These are phyloP conservation scores for Aquanectria penicillioides DNA, from an alignment of 2,329 filamentous ascomycete genomes.

Conservation along the genomic window DNA sequence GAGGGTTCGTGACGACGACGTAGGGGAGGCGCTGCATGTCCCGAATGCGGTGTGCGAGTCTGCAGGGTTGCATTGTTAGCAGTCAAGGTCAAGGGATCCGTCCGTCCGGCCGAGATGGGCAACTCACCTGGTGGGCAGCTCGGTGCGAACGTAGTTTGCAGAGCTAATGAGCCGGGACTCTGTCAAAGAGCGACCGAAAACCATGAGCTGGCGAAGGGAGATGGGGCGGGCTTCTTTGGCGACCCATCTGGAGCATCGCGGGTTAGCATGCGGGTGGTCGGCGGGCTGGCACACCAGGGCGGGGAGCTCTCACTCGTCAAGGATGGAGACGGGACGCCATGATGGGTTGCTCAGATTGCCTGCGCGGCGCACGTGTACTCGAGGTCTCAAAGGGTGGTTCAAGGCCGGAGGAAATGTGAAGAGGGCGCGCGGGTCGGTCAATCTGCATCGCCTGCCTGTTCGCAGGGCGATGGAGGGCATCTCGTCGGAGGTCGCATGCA, in stretches of 20 bases:
- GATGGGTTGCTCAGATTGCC: constrained; percentile 49
- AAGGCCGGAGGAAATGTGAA: constrained; percentile 8
- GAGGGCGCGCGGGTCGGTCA: constrained; percentile 36
- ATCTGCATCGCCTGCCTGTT: constrained; percentile 54
- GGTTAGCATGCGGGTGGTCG: constrained; percentile 25
- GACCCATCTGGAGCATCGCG: constrained; percentile 76
- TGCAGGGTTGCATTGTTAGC: constrained; percentile 47
- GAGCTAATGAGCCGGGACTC: constrained; percentile 90
- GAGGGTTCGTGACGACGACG: constrained; percentile 92
- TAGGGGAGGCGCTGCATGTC: constrained; percentile 98
- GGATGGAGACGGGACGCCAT: constrained; percentile 71
- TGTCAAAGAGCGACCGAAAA: constrained; percentile 93
- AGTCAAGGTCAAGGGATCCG: not conserved
- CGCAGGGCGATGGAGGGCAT: constrained; percentile 60
- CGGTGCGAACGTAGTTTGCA: constrained; percentile 96
- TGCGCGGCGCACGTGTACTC: constrained; percentile 31
- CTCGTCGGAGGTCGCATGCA: constrained; percentile 51
- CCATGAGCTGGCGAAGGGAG: constrained; percentile 93
- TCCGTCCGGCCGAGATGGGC: constrained; percentile 12
- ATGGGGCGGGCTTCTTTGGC: constrained; percentile 93
- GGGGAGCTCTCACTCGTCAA: constrained; percentile 66
- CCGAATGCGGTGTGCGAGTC: constrained; percentile 90
- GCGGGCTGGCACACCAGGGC: constrained; percentile 10
- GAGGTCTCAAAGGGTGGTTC: constrained; percentile 12
- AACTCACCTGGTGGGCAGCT: constrained; percentile 75